These are phyloP conservation scores for Aleurites moluccanus DNA, from an alignment of 441 rosid genomes.

Conservation along the genomic window DNA sequence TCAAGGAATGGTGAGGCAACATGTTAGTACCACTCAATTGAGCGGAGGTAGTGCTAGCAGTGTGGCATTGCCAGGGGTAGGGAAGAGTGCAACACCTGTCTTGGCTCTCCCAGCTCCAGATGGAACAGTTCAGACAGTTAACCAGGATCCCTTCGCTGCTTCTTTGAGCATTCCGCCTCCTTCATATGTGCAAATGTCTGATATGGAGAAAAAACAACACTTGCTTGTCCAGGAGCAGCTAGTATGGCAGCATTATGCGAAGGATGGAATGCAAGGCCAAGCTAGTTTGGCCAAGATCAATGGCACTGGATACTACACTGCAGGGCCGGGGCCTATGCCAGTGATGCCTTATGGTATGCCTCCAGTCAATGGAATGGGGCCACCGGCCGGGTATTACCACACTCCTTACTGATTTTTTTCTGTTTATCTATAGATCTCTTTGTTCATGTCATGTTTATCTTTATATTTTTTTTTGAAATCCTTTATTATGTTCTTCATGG, in stretches of 20 bases:
- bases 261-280: slow-evolving; percentile 93
- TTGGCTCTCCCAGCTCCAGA: slow-evolving; percentile 97
- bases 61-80: too few relatives aligned
- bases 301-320: slow-evolving; percentile 42
- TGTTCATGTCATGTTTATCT: slow-evolving; percentile 30
- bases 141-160: slow-evolving; percentile 96
- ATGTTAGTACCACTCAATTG: slow-evolving; percentile 46
- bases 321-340: slow-evolving; percentile 44
- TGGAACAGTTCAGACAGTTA: slow-evolving; percentile 77
- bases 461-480: slow-evolving; percentile 20
- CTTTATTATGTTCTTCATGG: slow-evolving; percentile 24
- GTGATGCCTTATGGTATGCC: slow-evolving; percentile 83
- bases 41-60: too few relatives aligned
- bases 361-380: slow-evolving; percentile 78
- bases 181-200: slow-evolving; percentile 91
- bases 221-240: slow-evolving; percentile 82
- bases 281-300: slow-evolving; percentile 70
- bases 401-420: slow-evolving; percentile 58
- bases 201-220: slow-evolving; percentile 89
- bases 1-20: slow-evolving; percentile 75
- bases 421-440: slow-evolving; percentile 28
- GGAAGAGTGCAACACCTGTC: slow-evolving; percentile 50
- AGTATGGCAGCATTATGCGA: slow-evolving; percentile 81
- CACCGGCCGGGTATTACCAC: slow-evolving; percentile 70
- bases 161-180: slow-evolving; percentile 83